Conservation (phyloP, 2,329 filamentous ascomycete species). For the Aspergillus sp. region DNA sequence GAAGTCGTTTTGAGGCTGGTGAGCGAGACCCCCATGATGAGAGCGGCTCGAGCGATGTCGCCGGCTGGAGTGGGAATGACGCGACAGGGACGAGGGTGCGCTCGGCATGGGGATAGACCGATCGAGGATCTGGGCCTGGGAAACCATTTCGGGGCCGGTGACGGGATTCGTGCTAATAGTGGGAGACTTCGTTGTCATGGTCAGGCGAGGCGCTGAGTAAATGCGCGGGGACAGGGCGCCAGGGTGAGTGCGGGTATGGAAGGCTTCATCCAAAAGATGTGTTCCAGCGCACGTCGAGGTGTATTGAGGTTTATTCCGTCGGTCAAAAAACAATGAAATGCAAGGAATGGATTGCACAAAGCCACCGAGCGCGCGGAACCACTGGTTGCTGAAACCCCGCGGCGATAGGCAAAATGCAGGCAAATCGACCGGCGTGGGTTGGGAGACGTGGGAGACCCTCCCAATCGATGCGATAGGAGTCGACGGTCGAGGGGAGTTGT, state of each 20-base stretch:
- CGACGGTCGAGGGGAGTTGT: background rate
- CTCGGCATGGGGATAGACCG: constrained; percentile 60
- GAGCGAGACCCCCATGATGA: constrained; percentile 69
- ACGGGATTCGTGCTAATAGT: background rate
- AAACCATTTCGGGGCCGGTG: constrained; percentile 31
- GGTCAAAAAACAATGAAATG: background rate
- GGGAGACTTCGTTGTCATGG: constrained; percentile 20
- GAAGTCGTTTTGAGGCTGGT: constrained; percentile 82
- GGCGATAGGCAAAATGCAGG: background rate
- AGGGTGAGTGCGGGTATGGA: background rate
- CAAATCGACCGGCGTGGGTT: background rate
- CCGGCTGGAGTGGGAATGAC: constrained; percentile 59
- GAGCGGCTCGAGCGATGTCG: constrained; percentile 77
- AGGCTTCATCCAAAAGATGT: background rate
- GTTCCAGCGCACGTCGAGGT: background rate
- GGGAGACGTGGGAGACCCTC: background rate
- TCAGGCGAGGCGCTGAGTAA: constrained; percentile 5
- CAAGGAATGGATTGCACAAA: background rate
- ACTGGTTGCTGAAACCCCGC: background rate
- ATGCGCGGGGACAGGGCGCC: background rate
- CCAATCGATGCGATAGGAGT: background rate
- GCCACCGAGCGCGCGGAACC: background rate
- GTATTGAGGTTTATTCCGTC: background rate
- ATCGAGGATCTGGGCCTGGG: constrained; percentile 48
- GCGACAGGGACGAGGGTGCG: constrained; percentile 63